Conservation (phyloP, 768 basidiomycete species). For the Boletus reticulatus region DNA sequence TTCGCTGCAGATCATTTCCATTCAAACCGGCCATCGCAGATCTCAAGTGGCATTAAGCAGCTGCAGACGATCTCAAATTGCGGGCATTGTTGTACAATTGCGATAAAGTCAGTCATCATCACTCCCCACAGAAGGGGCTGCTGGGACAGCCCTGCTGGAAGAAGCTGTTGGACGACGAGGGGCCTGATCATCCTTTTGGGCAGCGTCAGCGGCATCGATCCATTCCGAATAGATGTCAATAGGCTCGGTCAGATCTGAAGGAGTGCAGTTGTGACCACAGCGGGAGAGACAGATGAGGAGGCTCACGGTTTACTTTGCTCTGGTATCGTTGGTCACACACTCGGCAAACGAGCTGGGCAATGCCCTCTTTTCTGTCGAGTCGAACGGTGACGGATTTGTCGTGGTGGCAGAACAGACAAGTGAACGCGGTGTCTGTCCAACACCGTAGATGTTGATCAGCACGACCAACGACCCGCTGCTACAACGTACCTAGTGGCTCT, state of each 20-base stretch:
- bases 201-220: constrained; percentile 87
- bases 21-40: constrained; percentile 4
- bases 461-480: not conserved
- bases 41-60: not conserved
- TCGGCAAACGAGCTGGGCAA: constrained; percentile 77
- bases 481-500: constrained; percentile 63
- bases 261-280: constrained; percentile 5
- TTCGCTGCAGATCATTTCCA: constrained; percentile 6
- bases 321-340: constrained; percentile 87
- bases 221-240: constrained; percentile 91
- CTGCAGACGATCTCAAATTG: constrained; percentile 2
- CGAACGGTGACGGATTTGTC: constrained; percentile 86
- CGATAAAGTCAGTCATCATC: constrained; percentile 40
- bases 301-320: constrained; percentile 82
- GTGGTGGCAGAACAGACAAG: constrained; percentile 87
- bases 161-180: constrained; percentile 50
- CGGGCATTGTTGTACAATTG: constrained; percentile 22
- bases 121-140: constrained; percentile 38
- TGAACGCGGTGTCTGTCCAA: constrained; percentile 70
- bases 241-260: constrained; percentile 77
- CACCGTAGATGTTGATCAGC: not conserved
- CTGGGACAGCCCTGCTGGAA: constrained; percentile 46
- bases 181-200: constrained; percentile 59
- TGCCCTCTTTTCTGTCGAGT: constrained; percentile 81
- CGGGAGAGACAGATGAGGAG: not conserved